Conservation (phyloP, 1,284 basidiomycete genomes). For the Athelia psychrophila region DNA sequence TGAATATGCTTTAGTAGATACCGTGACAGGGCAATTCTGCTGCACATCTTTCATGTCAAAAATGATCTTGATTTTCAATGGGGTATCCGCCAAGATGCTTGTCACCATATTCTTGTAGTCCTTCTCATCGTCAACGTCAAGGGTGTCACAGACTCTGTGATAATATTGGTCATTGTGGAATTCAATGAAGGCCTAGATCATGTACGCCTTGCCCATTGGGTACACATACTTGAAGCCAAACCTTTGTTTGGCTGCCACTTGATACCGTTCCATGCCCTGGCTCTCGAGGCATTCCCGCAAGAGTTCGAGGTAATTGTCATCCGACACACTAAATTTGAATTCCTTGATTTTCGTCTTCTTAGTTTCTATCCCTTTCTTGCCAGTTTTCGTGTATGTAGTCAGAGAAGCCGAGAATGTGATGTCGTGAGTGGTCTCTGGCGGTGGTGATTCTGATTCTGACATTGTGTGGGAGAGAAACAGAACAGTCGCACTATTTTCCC, state of each 20-base stretch:
- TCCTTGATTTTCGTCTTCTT: background rate
- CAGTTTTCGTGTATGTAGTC: background rate
- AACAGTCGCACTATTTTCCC: no score
- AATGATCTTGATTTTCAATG: background rate
- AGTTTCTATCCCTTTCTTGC: background rate
- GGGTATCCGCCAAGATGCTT: background rate
- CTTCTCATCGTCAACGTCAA: background rate
- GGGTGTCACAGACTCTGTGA: background rate
- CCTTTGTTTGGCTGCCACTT: background rate
- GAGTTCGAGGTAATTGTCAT: background rate
- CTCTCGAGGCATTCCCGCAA: background rate
- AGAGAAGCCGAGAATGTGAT: no score
- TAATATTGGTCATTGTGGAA: background rate
- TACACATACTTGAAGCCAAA: background rate
- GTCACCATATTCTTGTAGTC: background rate
- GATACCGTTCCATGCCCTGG: background rate
- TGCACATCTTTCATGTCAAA: background rate
- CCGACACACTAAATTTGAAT: background rate
- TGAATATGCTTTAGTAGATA: background rate
- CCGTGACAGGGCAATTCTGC: no score
- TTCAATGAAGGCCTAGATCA: background rate
- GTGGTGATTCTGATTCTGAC: no score
- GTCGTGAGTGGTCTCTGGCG: no score
- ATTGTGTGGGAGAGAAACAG: no score
- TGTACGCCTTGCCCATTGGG: background rate